Conservation (phyloP, 768 basidiomycete genomes). For the Lentinula guzmanii region DNA sequence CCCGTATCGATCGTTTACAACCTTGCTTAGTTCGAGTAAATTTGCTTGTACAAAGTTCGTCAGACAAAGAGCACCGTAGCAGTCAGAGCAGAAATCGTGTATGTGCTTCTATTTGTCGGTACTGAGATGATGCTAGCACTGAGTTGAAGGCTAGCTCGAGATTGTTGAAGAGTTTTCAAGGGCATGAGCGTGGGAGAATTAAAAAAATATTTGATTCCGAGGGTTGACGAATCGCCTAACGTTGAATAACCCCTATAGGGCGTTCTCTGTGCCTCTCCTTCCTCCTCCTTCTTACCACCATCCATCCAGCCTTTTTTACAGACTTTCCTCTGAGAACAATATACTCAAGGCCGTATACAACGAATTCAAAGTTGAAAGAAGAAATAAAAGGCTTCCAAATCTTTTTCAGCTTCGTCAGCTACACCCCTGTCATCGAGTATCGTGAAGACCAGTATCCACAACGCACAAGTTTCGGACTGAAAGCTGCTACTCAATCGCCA, state of each 20-base stretch:
- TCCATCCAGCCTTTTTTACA: not conserved
- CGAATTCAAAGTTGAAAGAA: not conserved
- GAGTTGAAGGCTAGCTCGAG: too few species aligned
- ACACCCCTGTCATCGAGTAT: slow-evolving; percentile 4
- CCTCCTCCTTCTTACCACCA: not conserved
- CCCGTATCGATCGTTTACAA: too few species aligned
- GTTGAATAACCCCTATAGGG: slow-evolving; percentile 5
- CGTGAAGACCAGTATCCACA: not conserved
- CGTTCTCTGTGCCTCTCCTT: not conserved
- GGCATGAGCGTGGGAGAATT: not conserved
- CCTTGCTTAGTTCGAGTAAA: too few species aligned
- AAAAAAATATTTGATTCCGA: not conserved
- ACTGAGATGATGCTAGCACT: too few species aligned
- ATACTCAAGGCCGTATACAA: not conserved
- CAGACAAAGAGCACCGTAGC: too few species aligned
- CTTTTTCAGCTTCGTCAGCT: not conserved
- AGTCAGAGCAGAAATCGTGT: too few species aligned
- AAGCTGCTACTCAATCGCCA: not conserved
- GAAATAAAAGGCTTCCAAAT: not conserved
- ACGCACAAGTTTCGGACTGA: too few species aligned
- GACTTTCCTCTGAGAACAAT: not conserved
- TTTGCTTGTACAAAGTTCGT: too few species aligned
- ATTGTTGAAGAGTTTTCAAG: too few species aligned
- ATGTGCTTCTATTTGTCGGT: too few species aligned
- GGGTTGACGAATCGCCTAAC: slow-evolving; percentile 1